A percentile compares a stretch with the other conserved stretches of the same genome.
These are phyloP conservation scores for Claviceps sp. DNA, from an alignment of 2,329 filamentous ascomycete genomes.

Conservation along the genomic window DNA sequence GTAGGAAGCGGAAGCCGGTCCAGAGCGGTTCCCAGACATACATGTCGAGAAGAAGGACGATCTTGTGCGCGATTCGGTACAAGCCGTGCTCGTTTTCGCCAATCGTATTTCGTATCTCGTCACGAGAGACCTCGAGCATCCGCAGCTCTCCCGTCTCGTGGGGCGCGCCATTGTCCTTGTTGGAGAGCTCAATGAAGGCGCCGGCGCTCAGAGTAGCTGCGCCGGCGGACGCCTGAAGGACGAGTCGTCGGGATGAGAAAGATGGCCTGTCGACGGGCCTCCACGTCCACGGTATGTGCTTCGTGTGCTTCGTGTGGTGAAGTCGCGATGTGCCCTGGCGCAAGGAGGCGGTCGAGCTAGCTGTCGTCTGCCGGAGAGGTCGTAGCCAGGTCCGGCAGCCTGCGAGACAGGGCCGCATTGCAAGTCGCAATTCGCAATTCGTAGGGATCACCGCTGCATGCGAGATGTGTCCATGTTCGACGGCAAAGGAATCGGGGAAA, in stretches of 20 bases:
- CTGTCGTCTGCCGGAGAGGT: conserved; percentile 18
- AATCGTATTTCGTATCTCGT: conserved; percentile 61
- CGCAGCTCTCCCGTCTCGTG: conserved; percentile 62
- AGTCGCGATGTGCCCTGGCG: conserved; percentile 15
- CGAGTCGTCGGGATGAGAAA: conserved; percentile 12
- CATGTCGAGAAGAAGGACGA: conserved; percentile 55
- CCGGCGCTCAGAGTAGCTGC: conserved; percentile 36
- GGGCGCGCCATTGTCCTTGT: conserved; percentile 35
- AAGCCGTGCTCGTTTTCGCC: conserved; percentile 48
- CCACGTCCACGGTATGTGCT: conserved; percentile 14
- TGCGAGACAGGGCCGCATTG: conserved; percentile 32
- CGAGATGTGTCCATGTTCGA: conserved; percentile 10
- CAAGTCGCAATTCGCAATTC: conserved; percentile 14
- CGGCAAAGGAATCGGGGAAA: neutral
- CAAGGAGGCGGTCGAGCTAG: conserved; percentile 9
- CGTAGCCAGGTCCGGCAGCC: conserved; percentile 31
- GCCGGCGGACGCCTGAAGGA: conserved; percentile 27
- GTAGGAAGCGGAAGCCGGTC: conserved; percentile 76
- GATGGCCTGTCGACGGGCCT: neutral
- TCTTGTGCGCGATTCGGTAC: conserved; percentile 39
- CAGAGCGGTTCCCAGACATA: conserved; percentile 77
- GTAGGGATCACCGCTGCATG: conserved; percentile 1
- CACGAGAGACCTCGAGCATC: conserved; percentile 72
- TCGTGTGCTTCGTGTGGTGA: conserved; percentile 13
- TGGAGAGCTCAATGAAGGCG: conserved; percentile 44